Evolutionary conservation across 139 green algal species (phyloP).

Genomic region (Desmodesmus armatus): DNA sequence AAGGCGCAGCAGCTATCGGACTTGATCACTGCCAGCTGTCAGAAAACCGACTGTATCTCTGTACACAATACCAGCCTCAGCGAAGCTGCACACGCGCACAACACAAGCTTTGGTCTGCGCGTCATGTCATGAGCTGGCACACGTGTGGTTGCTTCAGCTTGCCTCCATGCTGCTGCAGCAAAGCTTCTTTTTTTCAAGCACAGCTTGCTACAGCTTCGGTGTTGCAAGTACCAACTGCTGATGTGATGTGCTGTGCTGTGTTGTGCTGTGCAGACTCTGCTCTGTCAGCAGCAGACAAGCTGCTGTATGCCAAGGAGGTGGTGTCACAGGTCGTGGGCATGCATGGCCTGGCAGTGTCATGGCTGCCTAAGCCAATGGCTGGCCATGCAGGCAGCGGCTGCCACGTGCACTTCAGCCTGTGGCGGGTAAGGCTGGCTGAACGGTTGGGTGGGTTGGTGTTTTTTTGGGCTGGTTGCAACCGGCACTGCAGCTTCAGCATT

Average conservation of each 20-base stretch:
- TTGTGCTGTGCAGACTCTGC: constrained; percentile 9
- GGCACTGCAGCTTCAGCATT: background rate
- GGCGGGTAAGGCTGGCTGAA: constrained; percentile 36
- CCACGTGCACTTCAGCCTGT: constrained; percentile 76
- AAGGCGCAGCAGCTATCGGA: too few relatives aligned
- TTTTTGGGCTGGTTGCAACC: background rate
- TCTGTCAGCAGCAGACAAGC: constrained; percentile 60
- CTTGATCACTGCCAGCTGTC: too few relatives aligned
- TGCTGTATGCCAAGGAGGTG: constrained; percentile 65
- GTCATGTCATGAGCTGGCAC: too few relatives aligned
- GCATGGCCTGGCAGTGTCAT: constrained; percentile 54
- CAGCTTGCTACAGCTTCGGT: background rate
- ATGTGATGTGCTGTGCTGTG: too few relatives aligned
- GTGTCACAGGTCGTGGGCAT: constrained; percentile 49
- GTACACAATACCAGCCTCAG: too few relatives aligned
- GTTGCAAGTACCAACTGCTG: too few relatives aligned
- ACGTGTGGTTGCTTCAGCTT: background rate
- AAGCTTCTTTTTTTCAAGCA: background rate
- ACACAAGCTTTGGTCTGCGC: too few relatives aligned
- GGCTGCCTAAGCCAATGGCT: constrained; percentile 65
- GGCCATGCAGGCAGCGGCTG: constrained; percentile 59
- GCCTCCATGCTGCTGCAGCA: background rate
- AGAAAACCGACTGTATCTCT: too few relatives aligned
- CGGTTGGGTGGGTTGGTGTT: background rate
- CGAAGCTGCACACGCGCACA: too few relatives aligned